Conservation (phyloP, 1,139 yeast species). For the Geotrichum aggregatum region DNA sequence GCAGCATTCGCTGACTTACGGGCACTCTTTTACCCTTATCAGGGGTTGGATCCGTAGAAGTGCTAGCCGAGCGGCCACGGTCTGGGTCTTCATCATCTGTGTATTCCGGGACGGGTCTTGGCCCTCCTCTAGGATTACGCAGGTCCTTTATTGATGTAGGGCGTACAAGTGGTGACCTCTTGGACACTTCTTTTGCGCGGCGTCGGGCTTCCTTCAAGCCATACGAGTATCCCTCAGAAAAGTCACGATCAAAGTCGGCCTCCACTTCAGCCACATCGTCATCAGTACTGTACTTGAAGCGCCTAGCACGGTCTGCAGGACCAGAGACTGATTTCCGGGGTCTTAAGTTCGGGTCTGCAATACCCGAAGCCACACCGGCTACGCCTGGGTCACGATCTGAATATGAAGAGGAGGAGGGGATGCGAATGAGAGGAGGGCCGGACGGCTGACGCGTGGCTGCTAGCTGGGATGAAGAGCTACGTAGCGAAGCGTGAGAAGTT, state of each 20-base stretch:
- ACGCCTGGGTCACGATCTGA: constrained; percentile 4
- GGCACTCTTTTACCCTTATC: constrained; percentile 9
- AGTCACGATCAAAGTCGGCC: constrained; percentile 57
- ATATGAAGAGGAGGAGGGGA: constrained; percentile 9
- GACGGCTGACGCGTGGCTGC: background rate
- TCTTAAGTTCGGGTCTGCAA: background rate
- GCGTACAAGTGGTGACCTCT: constrained; percentile 6
- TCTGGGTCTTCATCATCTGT: background rate
- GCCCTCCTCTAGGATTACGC: background rate
- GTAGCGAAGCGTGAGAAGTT: background rate
- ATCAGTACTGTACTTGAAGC: constrained; percentile 48
- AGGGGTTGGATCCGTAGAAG: background rate
- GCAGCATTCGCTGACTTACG: background rate
- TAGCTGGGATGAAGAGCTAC: background rate
- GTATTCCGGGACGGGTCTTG: background rate
- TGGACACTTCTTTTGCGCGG: constrained; percentile 11
- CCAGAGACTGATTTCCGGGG: constrained; percentile 5
- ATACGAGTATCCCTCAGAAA: constrained; percentile 67
- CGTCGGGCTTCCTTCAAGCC: constrained; percentile 48
- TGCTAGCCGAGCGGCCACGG: background rate
- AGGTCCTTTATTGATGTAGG: constrained; percentile 9
- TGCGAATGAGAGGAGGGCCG: constrained; percentile 1
- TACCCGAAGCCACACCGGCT: background rate
- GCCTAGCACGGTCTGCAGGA: constrained; percentile 21
- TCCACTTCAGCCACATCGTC: constrained; percentile 67